Conservation (phyloP, 345 rosid species). For the Arabidopsis arenosa region DNA sequence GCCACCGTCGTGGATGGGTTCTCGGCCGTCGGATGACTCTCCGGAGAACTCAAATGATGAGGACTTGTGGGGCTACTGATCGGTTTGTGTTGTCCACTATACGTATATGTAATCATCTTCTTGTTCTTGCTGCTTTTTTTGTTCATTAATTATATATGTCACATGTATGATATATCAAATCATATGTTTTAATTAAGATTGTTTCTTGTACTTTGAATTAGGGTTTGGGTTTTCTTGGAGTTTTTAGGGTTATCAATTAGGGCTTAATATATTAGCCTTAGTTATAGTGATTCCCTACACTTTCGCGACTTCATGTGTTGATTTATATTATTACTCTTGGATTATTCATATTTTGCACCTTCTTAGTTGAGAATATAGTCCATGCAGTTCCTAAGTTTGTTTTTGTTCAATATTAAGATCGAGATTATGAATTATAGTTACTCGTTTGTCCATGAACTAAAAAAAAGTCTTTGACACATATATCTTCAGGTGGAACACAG, state of each 20-base stretch:
- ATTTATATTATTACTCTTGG: background rate
- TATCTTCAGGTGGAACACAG: background rate
- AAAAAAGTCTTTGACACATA: background rate
- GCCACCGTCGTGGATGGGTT: constrained; percentile 68
- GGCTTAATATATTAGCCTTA: constrained; percentile 11
- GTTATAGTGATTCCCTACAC: background rate
- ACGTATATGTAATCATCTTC: background rate
- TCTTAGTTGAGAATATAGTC: background rate
- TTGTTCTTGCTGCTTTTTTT: background rate
- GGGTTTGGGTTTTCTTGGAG: background rate
- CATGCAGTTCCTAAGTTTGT: background rate
- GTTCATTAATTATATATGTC: constrained; percentile 1
- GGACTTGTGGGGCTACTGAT: constrained; percentile 71
- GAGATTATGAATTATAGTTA: background rate
- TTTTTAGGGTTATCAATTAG: background rate
- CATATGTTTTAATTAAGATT: background rate
- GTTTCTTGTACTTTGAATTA: constrained; percentile 25
- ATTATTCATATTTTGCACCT: background rate
- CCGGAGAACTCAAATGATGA: constrained; percentile 68
- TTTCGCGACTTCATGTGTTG: background rate
- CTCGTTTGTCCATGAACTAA: background rate
- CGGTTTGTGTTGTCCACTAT: constrained; percentile 11
- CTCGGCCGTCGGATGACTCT: constrained; percentile 62
- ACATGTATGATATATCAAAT: constrained; percentile 6
- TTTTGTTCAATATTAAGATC: background rate